Base-by-base conservation (phyloP, 2,329 filamentous ascomycete species). In the Pseudofabraea citricarpa region DNA sequence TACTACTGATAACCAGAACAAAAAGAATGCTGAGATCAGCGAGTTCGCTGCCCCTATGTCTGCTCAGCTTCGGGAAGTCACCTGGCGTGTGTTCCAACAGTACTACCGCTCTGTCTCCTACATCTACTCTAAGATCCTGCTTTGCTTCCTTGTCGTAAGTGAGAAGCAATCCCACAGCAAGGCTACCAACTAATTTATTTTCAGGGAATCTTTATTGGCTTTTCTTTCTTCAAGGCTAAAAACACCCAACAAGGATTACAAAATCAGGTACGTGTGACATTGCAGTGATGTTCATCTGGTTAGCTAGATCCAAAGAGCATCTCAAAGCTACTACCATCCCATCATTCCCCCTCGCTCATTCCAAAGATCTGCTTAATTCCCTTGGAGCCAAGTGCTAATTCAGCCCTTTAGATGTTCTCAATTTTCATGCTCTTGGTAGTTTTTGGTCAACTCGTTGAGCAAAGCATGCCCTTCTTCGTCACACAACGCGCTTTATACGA, bases 11-110 rank as follows among this genome's bases (percentile, higher is more conserved):
- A n/a, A n/a, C n/a, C n/a, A n/a, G n/a, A n/a, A n/a, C n/a, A n/a
- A n/a, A n/a, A n/a, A n/a, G n/a, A n/a, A n/a, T n/a, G 47, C 43
- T 7, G 45, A 45, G 5, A 70, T 52, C 76, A 76, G 52, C 6
- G 87, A 93, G 63, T 95, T 94, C 49, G 89, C 90, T 4, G 85
- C 87, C 54, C 82, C 88, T 0, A 85, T 94, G 57, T 47, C 46
- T 0, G 56, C 68, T 0, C 90, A 95, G 58, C 64, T 91, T 1
- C 65, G 62, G 33, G 72, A 81, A 46, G 85, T 88, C 32, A 79
- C 78, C 2, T 54, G 72, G 6, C 82, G 85, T 48, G 79, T 87
- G 10, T 88, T 87, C 63, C 73, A 85, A 56, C 85, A 90, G 60
- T 87, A 87, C 69, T 90, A 85, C 85, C 77, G 86, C 40, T 86